These are phyloP conservation scores for Biscutella laevigata DNA, from an alignment of 441 rosid genomes.

Conservation along the genomic window DNA sequence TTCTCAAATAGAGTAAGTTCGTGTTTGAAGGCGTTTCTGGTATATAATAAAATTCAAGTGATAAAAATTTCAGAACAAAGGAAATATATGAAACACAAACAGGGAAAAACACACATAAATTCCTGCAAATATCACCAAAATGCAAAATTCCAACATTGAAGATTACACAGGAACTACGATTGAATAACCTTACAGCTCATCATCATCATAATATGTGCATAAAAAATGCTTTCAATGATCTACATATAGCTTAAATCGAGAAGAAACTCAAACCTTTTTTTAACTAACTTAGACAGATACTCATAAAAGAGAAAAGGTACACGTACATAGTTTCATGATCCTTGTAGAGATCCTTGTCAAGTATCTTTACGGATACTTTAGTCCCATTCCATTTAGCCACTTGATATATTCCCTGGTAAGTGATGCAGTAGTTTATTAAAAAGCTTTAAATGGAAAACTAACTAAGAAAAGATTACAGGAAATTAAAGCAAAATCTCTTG, in stretches of 20 bases:
- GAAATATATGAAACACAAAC: neutral
- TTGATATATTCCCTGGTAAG: conserved; percentile 82
- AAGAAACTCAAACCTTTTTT: neutral
- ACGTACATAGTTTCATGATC: conserved; percentile 76
- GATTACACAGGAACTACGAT: neutral
- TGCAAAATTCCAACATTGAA: neutral
- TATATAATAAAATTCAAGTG: conserved; percentile 4
- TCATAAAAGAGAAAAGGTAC: neutral
- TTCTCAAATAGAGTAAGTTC: conserved; percentile 82
- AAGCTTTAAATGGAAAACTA: neutral
- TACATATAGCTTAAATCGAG: neutral
- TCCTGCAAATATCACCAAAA: neutral
- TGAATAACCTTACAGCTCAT: neutral
- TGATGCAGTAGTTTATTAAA: neutral
- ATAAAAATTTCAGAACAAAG: neutral
- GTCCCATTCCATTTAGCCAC: conserved; percentile 99
- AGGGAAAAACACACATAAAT: neutral
- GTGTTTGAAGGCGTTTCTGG: conserved; percentile 77
- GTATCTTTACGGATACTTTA: conserved; percentile 85
- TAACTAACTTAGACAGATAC: conserved; percentile 3
- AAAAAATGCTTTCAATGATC: neutral
- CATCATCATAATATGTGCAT: neutral
- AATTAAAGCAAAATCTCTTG: conserved; percentile 21
- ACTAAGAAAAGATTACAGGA: neutral
- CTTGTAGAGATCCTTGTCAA: conserved; percentile 62